A percentile compares a stretch with the other conserved stretches of the same genome.
Conservation (phyloP, 306 rosid species). For the Pyrus pyrifolia region DNA sequence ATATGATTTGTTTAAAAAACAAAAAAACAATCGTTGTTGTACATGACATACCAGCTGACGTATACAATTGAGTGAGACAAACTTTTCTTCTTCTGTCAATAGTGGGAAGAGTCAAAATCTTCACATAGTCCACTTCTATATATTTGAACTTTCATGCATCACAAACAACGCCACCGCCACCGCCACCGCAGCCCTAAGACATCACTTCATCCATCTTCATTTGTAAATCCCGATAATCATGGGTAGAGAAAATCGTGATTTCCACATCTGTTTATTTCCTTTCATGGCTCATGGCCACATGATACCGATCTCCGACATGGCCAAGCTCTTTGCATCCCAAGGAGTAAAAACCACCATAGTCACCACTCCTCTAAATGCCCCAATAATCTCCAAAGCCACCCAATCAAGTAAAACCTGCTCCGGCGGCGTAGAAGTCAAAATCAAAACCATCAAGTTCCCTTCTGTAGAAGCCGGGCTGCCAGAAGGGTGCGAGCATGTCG, state of each 20-base stretch:
- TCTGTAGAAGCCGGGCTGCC: slow-evolving; percentile 31
- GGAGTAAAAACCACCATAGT: slow-evolving; percentile 21
- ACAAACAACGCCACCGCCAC: too few relatives aligned
- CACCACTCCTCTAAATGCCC: slow-evolving; percentile 19
- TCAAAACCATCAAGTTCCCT: slow-evolving; percentile 30
- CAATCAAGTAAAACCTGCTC: background rate
- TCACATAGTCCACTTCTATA: too few relatives aligned
- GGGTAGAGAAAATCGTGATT: background rate
- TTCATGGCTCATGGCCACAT: slow-evolving; percentile 29
- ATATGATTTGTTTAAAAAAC: too few relatives aligned
- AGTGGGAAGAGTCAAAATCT: too few relatives aligned
- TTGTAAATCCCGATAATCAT: background rate
- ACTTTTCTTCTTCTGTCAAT: too few relatives aligned
- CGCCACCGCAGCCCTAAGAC: too few relatives aligned
- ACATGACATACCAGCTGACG: too few relatives aligned
- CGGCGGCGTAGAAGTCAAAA: background rate
- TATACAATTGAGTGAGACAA: too few relatives aligned
- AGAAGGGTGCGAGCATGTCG: slow-evolving; percentile 41
- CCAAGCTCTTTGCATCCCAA: slow-evolving; percentile 16
- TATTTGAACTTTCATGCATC: too few relatives aligned
- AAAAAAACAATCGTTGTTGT: too few relatives aligned
- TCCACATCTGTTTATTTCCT: slow-evolving; percentile 29
- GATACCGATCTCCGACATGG: slow-evolving; percentile 25
- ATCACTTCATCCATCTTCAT: too few relatives aligned
- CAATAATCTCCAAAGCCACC: background rate